Percentiles rank a stretch among this genome's conserved stretches.
Conservation (phyloP, 169 alveolate genomes). For the Plasmodium cynomolgi region DNA sequence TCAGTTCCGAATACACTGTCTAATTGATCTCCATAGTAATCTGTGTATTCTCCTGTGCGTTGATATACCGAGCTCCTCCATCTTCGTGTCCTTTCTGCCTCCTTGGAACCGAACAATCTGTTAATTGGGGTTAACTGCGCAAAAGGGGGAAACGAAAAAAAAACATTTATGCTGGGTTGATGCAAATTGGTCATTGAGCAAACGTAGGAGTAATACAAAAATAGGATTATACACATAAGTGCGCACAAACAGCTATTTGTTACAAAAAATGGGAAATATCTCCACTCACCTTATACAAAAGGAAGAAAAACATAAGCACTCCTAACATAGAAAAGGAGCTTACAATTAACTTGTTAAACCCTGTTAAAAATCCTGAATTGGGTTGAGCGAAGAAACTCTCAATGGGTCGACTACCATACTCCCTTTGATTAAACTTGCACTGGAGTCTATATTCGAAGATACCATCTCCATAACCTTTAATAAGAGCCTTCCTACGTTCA, state of each 20-base stretch:
- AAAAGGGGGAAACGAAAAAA: too few species aligned
- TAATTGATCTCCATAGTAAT: too few species aligned
- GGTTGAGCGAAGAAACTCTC: background rate
- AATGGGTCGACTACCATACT: background rate
- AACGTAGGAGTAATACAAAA: background rate
- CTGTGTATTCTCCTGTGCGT: too few species aligned
- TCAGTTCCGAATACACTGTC: too few species aligned
- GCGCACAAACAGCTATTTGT: too few species aligned
- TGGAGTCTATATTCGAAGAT: background rate
- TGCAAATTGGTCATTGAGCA: too few species aligned
- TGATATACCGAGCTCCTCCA: too few species aligned
- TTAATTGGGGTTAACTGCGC: too few species aligned
- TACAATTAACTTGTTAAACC: background rate
- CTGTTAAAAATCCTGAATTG: background rate
- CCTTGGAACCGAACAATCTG: too few species aligned
- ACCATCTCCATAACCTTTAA: background rate
- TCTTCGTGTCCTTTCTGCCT: too few species aligned
- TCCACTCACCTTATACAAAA: background rate
- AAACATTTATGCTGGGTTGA: too few species aligned
- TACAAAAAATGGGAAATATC: background rate
- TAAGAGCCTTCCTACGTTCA: background rate
- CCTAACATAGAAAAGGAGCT: background rate
- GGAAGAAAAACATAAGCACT: background rate
- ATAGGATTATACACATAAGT: too few species aligned
- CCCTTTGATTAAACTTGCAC: background rate